Conservation (phyloP, 768 basidiomycete species). For the Serendipita sp. region DNA sequence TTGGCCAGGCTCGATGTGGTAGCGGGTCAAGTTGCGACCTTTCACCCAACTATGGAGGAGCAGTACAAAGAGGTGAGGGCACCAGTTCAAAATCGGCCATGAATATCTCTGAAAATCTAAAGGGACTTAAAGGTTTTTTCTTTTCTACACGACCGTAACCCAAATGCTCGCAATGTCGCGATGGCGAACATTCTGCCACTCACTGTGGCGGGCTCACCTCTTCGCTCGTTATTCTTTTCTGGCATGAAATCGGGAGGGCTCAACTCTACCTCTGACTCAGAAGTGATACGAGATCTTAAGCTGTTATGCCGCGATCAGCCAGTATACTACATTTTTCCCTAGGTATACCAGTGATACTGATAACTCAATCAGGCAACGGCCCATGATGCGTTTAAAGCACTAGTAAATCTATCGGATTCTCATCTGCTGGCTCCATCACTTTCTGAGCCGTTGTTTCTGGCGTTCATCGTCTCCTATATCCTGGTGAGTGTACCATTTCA, state of each 20-base stretch:
- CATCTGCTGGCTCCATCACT: constrained; percentile 47
- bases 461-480: constrained; percentile 78
- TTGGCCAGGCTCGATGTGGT: not conserved
- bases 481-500: constrained; percentile 31
- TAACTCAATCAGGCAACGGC: constrained; percentile 47
- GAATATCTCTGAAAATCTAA: not conserved
- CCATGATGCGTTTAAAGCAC: constrained; percentile 86
- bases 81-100: not conserved
- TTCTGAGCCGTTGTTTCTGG: constrained; percentile 55
- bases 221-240: constrained; percentile 60
- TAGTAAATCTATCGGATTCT: constrained; percentile 87
- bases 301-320: constrained; percentile 78
- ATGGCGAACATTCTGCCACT: constrained; percentile 70
- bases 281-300: constrained; percentile 66
- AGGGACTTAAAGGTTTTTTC: constrained; percentile 46
- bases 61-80: constrained; percentile 27
- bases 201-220: constrained; percentile 51
- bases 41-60: constrained; percentile 27
- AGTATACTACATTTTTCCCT: constrained; percentile 22
- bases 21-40: constrained; percentile 10
- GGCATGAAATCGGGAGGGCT: constrained; percentile 43
- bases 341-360: constrained; percentile 13
- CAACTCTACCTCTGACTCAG: constrained; percentile 43
- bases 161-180: constrained; percentile 74
- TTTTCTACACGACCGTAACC: constrained; percentile 76